phyloP scores from a whole-genome alignment of 176 grass and related monocot genomes.

The Oryza officinalis region DNA sequence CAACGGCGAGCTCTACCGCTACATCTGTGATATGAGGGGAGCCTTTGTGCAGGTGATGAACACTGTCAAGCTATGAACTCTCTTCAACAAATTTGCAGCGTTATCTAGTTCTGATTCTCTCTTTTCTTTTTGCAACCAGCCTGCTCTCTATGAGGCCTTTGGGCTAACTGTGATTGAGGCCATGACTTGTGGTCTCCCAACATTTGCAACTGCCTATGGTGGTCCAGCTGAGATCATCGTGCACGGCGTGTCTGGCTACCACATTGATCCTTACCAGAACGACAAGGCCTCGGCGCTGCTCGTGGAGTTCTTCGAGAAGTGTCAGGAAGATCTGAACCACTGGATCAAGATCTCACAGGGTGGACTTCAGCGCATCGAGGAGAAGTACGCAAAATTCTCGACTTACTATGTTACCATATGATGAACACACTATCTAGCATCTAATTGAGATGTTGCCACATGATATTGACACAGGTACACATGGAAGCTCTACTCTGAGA shows the following conservation, averaged over 20 bases:
- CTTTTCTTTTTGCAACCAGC: constrained; percentile 43
- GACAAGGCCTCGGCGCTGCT: constrained; percentile 70
- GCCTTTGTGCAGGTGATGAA: constrained; percentile 66
- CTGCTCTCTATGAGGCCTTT: constrained; percentile 79
- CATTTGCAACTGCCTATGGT: constrained; percentile 69
- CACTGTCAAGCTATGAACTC: constrained; percentile 17
- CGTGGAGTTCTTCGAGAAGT: constrained; percentile 74
- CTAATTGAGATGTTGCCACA: neutral
- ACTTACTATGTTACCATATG: neutral
- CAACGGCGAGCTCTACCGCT: constrained; percentile 74
- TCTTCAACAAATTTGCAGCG: neutral
- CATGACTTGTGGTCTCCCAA: constrained; percentile 77
- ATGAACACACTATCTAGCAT: constrained; percentile 2
- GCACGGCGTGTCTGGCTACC: constrained; percentile 66
- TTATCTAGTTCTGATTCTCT: neutral
- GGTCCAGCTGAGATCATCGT: constrained; percentile 79
- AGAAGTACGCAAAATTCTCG: constrained; percentile 50
- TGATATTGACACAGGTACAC: constrained; percentile 54
- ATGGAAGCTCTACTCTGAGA: constrained; percentile 82
- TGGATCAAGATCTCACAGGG: constrained; percentile 63
- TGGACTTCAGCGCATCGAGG: constrained; percentile 68
- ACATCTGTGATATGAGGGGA: constrained; percentile 65
- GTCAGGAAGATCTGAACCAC: constrained; percentile 49
- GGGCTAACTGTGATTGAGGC: constrained; percentile 76
- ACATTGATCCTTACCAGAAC: constrained; percentile 82